Base-by-base conservation (phyloP, 2,329 filamentous ascomycete species). In the Herpotrichia juniperi region DNA sequence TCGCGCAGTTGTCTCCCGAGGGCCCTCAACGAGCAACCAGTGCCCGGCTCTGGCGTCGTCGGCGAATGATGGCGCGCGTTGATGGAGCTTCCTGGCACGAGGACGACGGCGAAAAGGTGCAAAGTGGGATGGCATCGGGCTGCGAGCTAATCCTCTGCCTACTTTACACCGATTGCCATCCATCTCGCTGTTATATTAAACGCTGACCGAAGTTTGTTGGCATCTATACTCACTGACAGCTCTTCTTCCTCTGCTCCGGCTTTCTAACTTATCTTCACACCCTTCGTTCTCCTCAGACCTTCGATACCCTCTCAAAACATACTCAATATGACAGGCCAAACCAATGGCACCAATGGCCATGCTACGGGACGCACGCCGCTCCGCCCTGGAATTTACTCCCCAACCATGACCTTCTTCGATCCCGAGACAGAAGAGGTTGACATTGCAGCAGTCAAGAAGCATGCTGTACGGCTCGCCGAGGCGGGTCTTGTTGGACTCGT, bases 381-480 rank as follows among this genome's bases (percentile, higher is more conserved):
- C 49, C 88, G 89, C 39, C 87, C 88, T 67, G 90, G 91, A 71
- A 92, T 94, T 72, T 96, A 94, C 75, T 89, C 89, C 54, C 91
- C 91, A 22, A 93, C 89, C 54, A 91, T 94, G 87, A 96, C 91
- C 66, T 96, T 96, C 74, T 96, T 96, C 79, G 80, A 93, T 75
- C 82, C 88, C 6, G 83, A 87, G 59, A 94, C 90, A 40, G 91
- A 96, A 76, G 90, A 94, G 43, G 82, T 96, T 64, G 91, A 96
- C 69, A 85, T 93, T 58, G 81, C 88, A 30, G 83, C 84, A 53
- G 90, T 94, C 77, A 89, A 90, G 76, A 88, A 84, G 69, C 91
- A 96, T 71, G 89, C 90, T 21, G 85, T 90, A 61, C 87, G 91
- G 42, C 85, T 96, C 42, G 88, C 87, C 32, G 80, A 86, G 69